Evolutionary conservation across 1,284 basidiomycete genomes (phyloP).

Genomic region (Mycena citricolor): DNA sequence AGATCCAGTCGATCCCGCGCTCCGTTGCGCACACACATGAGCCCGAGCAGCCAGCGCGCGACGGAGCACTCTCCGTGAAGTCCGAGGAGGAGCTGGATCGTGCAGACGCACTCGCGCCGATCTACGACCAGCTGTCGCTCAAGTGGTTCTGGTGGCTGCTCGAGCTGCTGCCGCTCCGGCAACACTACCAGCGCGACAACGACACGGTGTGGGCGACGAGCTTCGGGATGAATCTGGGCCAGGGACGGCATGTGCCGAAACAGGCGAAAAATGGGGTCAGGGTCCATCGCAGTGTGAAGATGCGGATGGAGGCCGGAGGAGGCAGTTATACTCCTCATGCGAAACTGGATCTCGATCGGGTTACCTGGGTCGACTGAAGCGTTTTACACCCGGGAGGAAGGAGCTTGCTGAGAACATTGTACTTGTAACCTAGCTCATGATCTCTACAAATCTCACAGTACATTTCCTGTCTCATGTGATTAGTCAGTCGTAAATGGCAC

Average conservation of each 20-base stretch:
- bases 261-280: conserved; percentile 35
- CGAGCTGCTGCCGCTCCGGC: conserved; percentile 38
- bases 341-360: conserved; percentile 35
- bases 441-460: no score
- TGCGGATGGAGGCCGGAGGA: conserved; percentile 44
- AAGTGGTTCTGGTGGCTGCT: conserved; percentile 46
- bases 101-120: conserved; percentile 40
- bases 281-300: conserved; percentile 51
- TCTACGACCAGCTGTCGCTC: conserved; percentile 45
- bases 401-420: no score
- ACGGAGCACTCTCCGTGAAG: not conserved
- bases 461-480: no score
- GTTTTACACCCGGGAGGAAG: no score
- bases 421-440: no score
- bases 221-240: conserved; percentile 43
- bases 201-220: conserved; percentile 36
- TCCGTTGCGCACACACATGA: conserved; percentile 10
- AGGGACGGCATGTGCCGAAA: conserved; percentile 41
- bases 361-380: conserved; percentile 40
- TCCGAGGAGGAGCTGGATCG: conserved; percentile 45
- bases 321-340: conserved; percentile 45
- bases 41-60: conserved; percentile 3
- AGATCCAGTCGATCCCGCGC: conserved; percentile 17
- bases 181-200: conserved; percentile 32
- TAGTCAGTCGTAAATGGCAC: no score